Conservation (phyloP, 257 asterid species). For the Mentha longifolia region DNA sequence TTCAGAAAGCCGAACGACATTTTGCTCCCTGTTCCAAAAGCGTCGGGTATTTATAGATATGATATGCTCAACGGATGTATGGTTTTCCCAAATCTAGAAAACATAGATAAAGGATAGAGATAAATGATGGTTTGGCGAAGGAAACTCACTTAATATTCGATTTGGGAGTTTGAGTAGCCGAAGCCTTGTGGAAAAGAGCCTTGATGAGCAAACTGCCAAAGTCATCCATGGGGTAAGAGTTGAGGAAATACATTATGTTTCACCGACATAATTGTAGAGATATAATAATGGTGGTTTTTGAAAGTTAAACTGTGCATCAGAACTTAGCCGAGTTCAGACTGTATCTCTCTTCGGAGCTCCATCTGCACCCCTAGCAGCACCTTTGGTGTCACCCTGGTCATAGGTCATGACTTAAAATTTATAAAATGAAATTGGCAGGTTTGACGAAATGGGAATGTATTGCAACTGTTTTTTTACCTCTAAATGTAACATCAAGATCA, state of each 20-base stretch:
- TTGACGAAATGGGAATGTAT: neutral
- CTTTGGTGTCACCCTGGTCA: too few species aligned
- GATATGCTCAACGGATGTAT: neutral
- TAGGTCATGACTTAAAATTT: too few species aligned
- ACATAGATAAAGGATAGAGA: neutral
- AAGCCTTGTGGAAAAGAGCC: slow-evolving; percentile 57
- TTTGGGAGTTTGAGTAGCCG: slow-evolving; percentile 54
- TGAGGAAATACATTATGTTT: slow-evolving; percentile 14
- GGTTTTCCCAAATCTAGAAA: neutral
- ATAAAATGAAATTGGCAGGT: slow-evolving; percentile 6
- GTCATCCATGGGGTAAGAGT: neutral
- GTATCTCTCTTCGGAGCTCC: slow-evolving; percentile 48
- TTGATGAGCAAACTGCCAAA: slow-evolving; percentile 63
- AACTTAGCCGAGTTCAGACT: slow-evolving; percentile 48
- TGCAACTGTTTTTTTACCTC: slow-evolving; percentile 48
- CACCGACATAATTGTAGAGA: slow-evolving; percentile 13
- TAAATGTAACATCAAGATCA: slow-evolving; percentile 44
- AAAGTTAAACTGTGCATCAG: slow-evolving; percentile 51
- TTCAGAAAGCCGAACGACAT: neutral
- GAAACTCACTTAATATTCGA: slow-evolving; percentile 52
- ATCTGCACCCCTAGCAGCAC: slow-evolving; percentile 55
- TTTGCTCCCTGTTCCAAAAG: slow-evolving; percentile 28
- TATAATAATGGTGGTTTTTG: neutral
- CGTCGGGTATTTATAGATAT: neutral
- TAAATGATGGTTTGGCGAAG: neutral